Evolutionary conservation across 148 eudicot genomes (phyloP), one percentile per base, ranked within the genome.

Genomic region (Selenicereus undatus): DNA sequence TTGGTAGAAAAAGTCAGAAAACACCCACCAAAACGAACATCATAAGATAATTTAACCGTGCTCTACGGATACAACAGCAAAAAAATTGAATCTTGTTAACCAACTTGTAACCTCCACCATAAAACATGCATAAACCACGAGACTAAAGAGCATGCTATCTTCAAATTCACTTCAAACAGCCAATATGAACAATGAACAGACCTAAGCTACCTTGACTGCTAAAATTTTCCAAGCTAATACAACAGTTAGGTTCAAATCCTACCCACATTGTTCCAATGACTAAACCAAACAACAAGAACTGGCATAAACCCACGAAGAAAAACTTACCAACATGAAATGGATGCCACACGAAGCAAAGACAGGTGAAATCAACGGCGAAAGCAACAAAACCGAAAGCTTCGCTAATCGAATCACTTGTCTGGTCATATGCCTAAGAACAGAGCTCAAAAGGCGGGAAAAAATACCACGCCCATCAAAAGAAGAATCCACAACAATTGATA

Each of bases 321-420:
- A 43, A 76, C 86, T 22, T 86, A 91, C 95, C 91, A 77, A 77
- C 74, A 83, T 73, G 58, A 94, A 85, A 51, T 48, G 87, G 76
- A 94, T 60, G 45, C 97, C 94, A 76, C 73, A 73, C 8, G 90
- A 92, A 1, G 86, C 84, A 78, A 84, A 90, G 35, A 80, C 93
- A 79, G 42, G 64, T 42, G 48, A 75, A 76, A 92, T 68, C 0
- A 93, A 86, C 7, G 82, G 27, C 2, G 90, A 89, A 51, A 71
- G 71, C 36, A 88, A 24, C 71, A 91, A 89, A 2, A 51, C 80
- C 2, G 86, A 86, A 73, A 94, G 79, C 54, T 73, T 84, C 60
- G 12, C 36, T 65, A 90, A 54, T 1, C 70, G 84, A 65, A 90
- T 62, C 29, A 82, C 75, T 6, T 83, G 79, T 62, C 71, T 79